Conservation (phyloP, 495 filamentous ascomycete genomes). For the Paragyromitra xinjiangensis region DNA sequence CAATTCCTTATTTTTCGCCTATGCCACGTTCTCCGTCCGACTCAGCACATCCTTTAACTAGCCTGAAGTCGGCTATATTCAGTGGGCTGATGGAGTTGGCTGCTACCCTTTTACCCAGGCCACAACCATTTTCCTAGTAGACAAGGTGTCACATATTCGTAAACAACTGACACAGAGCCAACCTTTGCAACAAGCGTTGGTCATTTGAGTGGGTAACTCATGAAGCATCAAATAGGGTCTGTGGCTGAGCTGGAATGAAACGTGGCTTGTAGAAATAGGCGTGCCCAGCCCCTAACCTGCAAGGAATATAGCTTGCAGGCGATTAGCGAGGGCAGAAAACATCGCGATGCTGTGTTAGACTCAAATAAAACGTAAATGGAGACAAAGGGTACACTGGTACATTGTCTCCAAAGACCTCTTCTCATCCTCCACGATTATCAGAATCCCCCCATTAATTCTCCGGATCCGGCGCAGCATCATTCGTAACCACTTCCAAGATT, state of each 20-base stretch:
- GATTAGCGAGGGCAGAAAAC: slow-evolving; percentile 28
- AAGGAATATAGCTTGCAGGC: slow-evolving; percentile 36
- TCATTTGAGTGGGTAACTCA: background rate
- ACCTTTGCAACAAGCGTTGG: background rate
- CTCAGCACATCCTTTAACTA: no score
- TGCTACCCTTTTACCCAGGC: no score
- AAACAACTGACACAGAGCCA: no score
- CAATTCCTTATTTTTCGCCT: no score
- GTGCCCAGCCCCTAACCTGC: slow-evolving; percentile 36
- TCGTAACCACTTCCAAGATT: slow-evolving; percentile 22
- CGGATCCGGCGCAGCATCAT: slow-evolving; percentile 21
- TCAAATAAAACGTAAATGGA: slow-evolving; percentile 25
- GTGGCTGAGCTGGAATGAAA: background rate
- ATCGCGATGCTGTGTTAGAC: slow-evolving; percentile 32
- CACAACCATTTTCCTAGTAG: no score
- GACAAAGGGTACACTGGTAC: slow-evolving; percentile 22
- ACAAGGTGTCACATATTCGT: no score
- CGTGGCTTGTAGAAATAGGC: slow-evolving; percentile 17
- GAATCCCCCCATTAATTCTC: slow-evolving; percentile 15
- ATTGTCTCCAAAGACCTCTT: slow-evolving; percentile 16
- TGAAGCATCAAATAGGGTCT: background rate
- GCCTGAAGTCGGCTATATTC: no score
- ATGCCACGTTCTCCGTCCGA: no score
- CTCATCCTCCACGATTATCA: slow-evolving; percentile 14
- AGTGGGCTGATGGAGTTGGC: no score